Evolutionary conservation across 2,329 filamentous ascomycete genomes (phyloP), one percentile per base, ranked within the genome.

Genomic region (Elsinoe batatas): DNA sequence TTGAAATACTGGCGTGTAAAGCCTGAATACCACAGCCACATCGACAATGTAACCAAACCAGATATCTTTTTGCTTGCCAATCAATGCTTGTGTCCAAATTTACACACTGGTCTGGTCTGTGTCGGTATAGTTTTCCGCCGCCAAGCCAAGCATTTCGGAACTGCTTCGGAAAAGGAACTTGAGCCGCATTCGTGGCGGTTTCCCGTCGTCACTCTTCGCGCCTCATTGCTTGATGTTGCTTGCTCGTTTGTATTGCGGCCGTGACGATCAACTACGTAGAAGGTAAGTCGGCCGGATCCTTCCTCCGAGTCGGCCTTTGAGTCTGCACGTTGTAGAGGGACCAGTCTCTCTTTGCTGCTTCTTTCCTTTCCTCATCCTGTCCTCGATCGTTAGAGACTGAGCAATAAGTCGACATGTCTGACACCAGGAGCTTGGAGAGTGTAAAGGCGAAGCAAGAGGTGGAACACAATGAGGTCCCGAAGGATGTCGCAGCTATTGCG

Each of bases 401-500:
- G 7, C 13, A 7, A 12, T 1, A 6, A 5, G 18, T 20, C 47
- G 15, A 15, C 15, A 51, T 51, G 47, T 51, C 38, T 10, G 40
- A 55, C n/a, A 55, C 40, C 12, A 55, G 46, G 53, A 47, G 42
- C 32, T n/a, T 55, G 37, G 53, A 55, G 18, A 38, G 33, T 11
- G 20, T 12, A 13, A 51, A 51, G 30, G 47, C 17, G 20, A 42
- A 15, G 12, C 10, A 46, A 7, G 12, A 30, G 11, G 30, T 32
- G 13, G 40, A 55, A 17, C 53, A 55, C 20, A 18, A 47, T 43
- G 53, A 37, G 22, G 18, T 44, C 2, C 53, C 38, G n/a, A 22
- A 20, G 26, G 53, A 47, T 36, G 53, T 33, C 8, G 37, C 38
- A 7, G 53, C 53, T 1, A 33, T 37, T 17, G 53, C 40, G 26